These are phyloP conservation scores for Venturia effusa DNA, from an alignment of 2,329 filamentous ascomycete species.

Conservation along the genomic window DNA sequence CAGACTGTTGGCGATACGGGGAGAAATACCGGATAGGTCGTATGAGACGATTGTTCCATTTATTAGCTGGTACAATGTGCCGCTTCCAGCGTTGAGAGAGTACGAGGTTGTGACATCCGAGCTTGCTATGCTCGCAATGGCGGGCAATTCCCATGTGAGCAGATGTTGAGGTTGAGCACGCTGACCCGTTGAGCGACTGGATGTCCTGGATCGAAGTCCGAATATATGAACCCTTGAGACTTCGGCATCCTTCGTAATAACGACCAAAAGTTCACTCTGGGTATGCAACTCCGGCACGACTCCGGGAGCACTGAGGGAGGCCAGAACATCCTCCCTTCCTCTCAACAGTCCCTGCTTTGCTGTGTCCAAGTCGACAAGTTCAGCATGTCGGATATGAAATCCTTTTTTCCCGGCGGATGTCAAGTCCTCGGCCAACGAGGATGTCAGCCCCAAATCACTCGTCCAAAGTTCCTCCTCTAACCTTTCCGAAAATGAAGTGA, in stretches of 20 bases:
- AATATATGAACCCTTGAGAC: conserved; percentile 19
- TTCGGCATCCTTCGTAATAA: conserved; percentile 17
- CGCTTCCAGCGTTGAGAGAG: conserved; percentile 51
- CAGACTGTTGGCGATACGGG: conserved; percentile 44
- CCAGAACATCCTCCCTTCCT: conserved; percentile 33
- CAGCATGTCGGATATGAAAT: conserved; percentile 13
- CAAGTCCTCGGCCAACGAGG: not conserved
- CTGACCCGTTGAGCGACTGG: conserved; percentile 18
- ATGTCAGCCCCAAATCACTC: conserved; percentile 16
- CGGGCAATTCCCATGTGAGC: conserved; percentile 21
- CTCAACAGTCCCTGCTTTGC: conserved; percentile 33
- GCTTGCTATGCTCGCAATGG: not conserved
- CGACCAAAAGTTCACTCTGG: conserved; percentile 20
- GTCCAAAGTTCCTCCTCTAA: conserved; percentile 24
- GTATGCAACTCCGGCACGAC: conserved; percentile 13
- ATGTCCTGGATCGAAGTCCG: conserved; percentile 22
- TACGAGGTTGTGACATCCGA: conserved; percentile 8
- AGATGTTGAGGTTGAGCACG: conserved; percentile 23
- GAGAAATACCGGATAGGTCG: conserved; percentile 52
- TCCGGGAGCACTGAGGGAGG: conserved; percentile 23
- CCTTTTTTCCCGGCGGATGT: not conserved
- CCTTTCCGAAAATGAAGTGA: conserved; percentile 51
- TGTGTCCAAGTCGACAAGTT: conserved; percentile 26
- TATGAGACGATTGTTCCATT: conserved; percentile 47
- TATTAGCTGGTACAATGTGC: conserved; percentile 50